phyloP scores from a whole-genome alignment of 2,329 filamentous ascomycete genomes.

The Pseudogymnoascus sp. region DNA sequence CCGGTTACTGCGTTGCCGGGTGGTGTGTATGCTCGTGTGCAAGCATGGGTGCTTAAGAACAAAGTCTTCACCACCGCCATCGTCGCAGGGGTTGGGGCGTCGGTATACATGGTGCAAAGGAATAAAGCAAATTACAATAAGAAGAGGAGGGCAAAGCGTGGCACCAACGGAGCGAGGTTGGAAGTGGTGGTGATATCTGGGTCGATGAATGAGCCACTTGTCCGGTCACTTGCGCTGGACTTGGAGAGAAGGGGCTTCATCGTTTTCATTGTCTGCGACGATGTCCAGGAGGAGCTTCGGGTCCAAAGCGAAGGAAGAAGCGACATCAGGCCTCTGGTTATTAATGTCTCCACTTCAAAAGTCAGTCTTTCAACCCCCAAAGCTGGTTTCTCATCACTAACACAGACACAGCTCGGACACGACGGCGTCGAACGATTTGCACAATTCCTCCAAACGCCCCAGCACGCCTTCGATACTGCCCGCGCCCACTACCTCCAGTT shows the following conservation, averaged over 20 bases:
- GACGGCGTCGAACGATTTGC: slow-evolving; percentile 64
- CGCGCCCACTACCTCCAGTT: slow-evolving; percentile 68
- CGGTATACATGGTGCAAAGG: slow-evolving; percentile 38
- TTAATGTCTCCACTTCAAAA: slow-evolving; percentile 71
- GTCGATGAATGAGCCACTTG: slow-evolving; percentile 76
- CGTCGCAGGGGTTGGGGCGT: slow-evolving; percentile 62
- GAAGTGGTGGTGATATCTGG: slow-evolving; percentile 86
- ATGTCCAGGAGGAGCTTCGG: slow-evolving; percentile 72
- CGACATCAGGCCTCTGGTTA: slow-evolving; percentile 71
- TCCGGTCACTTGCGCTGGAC: slow-evolving; percentile 73
- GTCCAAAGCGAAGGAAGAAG: slow-evolving; percentile 67
- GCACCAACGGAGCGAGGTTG: slow-evolving; percentile 71
- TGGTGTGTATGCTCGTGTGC: slow-evolving; percentile 41
- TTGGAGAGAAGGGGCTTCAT: slow-evolving; percentile 88
- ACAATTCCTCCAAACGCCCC: slow-evolving; percentile 61
- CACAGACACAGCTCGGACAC: slow-evolving; percentile 57
- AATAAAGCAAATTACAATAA: slow-evolving; percentile 49
- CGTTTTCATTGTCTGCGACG: slow-evolving; percentile 81
- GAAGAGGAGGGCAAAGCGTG: slow-evolving; percentile 68
- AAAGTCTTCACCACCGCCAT: slow-evolving; percentile 65
- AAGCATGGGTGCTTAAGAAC: slow-evolving; percentile 65
- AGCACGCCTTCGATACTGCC: slow-evolving; percentile 66
- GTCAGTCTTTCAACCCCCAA: slow-evolving; percentile 15
- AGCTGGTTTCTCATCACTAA: neutral
- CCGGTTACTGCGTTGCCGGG: slow-evolving; percentile 29